A percentile compares a stretch with the other conserved stretches of the same genome.
Conservation (phyloP, 306 rosid species). For the Quercus variabilis region DNA sequence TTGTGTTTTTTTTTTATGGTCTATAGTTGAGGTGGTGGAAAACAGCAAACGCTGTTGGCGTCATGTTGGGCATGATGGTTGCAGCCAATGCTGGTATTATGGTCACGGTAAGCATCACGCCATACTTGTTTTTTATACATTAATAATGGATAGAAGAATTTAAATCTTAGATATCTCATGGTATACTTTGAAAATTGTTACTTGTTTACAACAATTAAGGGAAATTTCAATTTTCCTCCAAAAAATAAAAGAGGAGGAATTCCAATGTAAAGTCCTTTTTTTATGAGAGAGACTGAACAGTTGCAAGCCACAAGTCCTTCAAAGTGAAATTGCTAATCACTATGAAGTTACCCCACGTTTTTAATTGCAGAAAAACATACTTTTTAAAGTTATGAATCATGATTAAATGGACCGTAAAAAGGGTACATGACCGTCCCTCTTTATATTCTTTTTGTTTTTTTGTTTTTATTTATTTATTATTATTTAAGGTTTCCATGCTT, state of each 20-base stretch:
- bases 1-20: neutral
- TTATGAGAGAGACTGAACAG: too few relatives aligned
- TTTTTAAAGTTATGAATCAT: neutral
- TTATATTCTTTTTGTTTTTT: neutral
- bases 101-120: neutral
- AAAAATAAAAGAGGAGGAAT: too few relatives aligned
- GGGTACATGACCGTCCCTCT: neutral
- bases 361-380: neutral
- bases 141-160: too few relatives aligned
- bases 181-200: too few relatives aligned
- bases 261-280: too few relatives aligned
- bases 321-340: neutral
- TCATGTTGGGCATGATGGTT: neutral
- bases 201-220: too few relatives aligned
- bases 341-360: too few relatives aligned
- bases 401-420: neutral
- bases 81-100: too few relatives aligned
- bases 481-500: neutral
- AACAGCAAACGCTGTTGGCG: neutral
- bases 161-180: rapidly evolving
- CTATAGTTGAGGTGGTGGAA: neutral
- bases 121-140: too few relatives aligned
- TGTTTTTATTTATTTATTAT: too few relatives aligned
- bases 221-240: too few relatives aligned
- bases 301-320: too few relatives aligned